Evolutionary conservation across 345 rosid genomes (phyloP).

Genomic region (Salix udensis): DNA sequence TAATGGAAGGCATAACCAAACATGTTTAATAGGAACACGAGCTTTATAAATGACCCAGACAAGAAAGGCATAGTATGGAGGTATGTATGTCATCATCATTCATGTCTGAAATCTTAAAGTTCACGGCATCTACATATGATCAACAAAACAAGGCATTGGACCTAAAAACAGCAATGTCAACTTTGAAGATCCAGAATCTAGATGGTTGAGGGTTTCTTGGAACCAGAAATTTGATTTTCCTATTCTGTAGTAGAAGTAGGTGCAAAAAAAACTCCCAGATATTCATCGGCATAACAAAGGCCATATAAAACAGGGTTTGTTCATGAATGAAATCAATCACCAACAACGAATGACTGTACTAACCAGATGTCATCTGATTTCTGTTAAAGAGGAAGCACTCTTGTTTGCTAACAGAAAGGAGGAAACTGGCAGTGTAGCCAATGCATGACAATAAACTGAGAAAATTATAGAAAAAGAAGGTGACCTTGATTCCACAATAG

Average conservation of each 20-base stretch:
- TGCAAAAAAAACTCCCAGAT: not conserved
- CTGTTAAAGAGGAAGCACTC: not conserved
- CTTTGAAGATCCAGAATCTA: not conserved
- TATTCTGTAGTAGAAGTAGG: not conserved
- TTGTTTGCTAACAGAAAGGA: not conserved
- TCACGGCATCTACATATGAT: not conserved
- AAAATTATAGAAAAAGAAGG: constrained; percentile 11
- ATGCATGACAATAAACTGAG: not conserved
- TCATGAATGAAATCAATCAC: not conserved
- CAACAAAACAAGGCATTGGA: not conserved
- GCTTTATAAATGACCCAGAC: not conserved
- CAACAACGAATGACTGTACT: not conserved
- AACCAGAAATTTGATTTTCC: not conserved
- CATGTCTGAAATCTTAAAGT: not conserved
- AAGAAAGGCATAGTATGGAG: not conserved
- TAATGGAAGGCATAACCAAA: not conserved
- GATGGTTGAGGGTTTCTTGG: not conserved
- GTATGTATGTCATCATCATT: not conserved
- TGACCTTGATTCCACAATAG: constrained; percentile 70
- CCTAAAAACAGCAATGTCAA: not conserved
- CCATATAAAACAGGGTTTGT: not conserved
- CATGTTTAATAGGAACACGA: not conserved
- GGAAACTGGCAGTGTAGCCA: not conserved
- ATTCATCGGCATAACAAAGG: not conserved
- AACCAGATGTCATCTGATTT: not conserved